These are phyloP conservation scores for Juglanconis juglandina DNA, from an alignment of 2,329 filamentous ascomycete species.

Conservation along the genomic window DNA sequence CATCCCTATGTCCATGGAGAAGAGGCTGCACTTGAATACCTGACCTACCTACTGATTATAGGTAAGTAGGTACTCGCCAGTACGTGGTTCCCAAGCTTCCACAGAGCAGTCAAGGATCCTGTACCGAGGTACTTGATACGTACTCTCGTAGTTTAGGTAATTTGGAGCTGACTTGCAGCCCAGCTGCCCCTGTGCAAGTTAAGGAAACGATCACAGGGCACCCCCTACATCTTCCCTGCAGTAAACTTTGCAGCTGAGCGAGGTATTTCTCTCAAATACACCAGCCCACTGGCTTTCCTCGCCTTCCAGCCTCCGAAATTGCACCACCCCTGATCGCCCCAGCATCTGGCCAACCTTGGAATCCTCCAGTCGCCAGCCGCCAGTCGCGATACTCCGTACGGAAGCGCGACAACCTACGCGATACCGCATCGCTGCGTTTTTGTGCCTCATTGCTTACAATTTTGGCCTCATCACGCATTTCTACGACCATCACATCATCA, in stretches of 20 bases:
- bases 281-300: not conserved
- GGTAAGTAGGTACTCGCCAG: too few species aligned
- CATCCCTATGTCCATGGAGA: too few species aligned
- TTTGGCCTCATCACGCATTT: not conserved
- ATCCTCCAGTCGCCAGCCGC: not conserved
- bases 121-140: too few species aligned
- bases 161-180: too few species aligned
- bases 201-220: not conserved
- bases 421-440: constrained; percentile 1
- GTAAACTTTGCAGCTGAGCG: not conserved
- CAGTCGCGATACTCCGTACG: constrained; percentile 9
- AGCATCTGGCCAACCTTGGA: constrained; percentile 3
- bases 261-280: not conserved
- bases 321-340: not conserved
- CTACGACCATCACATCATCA: not conserved
- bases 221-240: not conserved
- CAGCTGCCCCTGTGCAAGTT: not conserved
- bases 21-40: too few species aligned
- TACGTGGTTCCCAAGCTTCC: too few species aligned
- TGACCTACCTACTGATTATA: too few species aligned
- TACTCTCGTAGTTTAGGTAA: too few species aligned
- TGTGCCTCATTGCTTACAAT: constrained; percentile 7
- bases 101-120: too few species aligned
- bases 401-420: constrained; percentile 14
- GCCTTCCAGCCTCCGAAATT: not conserved